Percentiles rank a stretch among this genome's conserved stretches.
These are phyloP conservation scores for Cytospora mali DNA, from an alignment of 2,329 filamentous ascomycete species.

Conservation along the genomic window DNA sequence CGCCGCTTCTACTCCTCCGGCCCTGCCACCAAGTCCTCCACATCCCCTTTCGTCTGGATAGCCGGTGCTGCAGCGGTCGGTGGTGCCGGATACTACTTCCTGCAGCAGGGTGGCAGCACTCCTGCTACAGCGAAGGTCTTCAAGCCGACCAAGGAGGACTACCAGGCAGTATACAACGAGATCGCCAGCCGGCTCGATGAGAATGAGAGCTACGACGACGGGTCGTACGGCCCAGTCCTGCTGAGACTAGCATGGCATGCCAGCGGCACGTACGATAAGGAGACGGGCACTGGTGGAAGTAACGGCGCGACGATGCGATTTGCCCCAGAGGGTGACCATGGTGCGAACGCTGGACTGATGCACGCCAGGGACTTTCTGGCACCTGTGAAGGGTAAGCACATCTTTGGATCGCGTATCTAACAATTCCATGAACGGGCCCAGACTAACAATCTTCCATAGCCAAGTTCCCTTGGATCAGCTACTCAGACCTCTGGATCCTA, in stretches of 20 bases:
- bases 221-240: constrained; percentile 90
- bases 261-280: constrained; percentile 88
- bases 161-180: constrained; percentile 92
- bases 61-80: constrained; percentile 61
- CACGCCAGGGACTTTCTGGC: constrained; percentile 89
- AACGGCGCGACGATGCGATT: constrained; percentile 99
- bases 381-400: constrained; percentile 74
- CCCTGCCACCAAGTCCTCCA: constrained; percentile 55
- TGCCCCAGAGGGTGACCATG: constrained; percentile 83
- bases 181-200: constrained; percentile 80
- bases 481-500: constrained; percentile 97
- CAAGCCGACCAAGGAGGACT: constrained; percentile 77
- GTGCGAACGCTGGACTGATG: constrained; percentile 89
- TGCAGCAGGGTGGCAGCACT: constrained; percentile 60
- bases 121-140: constrained; percentile 60
- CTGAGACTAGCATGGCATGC: constrained; percentile 93
- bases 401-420: neutral
- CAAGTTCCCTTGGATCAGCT: constrained; percentile 92
- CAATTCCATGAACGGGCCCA: neutral
- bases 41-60: constrained; percentile 56
- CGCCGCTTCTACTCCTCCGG: constrained; percentile 81
- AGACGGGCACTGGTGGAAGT: constrained; percentile 85
- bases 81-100: constrained; percentile 67
- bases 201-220: constrained; percentile 94
- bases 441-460: constrained; percentile 43